Evolutionary conservation across 2,329 filamentous ascomycete species (phyloP), one percentile per base, ranked within the genome.

Genomic region (Basipetospora chlamydospora): DNA sequence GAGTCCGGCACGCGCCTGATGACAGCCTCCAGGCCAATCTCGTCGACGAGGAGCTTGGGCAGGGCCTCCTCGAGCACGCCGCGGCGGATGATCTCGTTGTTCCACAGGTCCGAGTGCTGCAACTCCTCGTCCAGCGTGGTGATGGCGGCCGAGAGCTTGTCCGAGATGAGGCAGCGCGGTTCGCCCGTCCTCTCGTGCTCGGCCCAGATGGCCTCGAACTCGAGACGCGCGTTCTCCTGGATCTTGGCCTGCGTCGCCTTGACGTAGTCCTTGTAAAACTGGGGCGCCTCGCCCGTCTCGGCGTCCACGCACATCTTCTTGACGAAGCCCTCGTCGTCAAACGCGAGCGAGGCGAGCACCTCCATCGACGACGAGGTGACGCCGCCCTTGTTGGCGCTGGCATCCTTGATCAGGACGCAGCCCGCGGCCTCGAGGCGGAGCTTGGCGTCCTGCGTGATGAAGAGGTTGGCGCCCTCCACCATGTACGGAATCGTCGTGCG

Each of bases 361-460:
- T 98, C 90, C 22, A 96, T 77, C 1, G 90, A 96, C 0, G 90
- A 96, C 1, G 86, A 95, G 1, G 90, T 98, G 31, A 98, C 90
- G 56, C 90, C 90, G 45, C 90, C 90, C 69, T 98, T 98, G 73
- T 98, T 98, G 39, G 88, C 87, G 26, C 85, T 94, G 5, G 90
- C 90, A 57, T 98, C 90, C 65, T 98, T 98, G 77, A 86, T 95
- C 28, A 98, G 61, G 49, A 96, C 76, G 53, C 85, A 92, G 41
- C 90, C 90, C n/a, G 88, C 87, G 48, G 85, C 80, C 63, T 98
- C 90, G 11, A 98, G 75, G 17, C 86, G 82, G 38, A 96, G 71
- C 66, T 96, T 96, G 49, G 88, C 88, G 50, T 98, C 90, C 59
- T 98, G 90, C 1, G 90, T 95, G 61, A 98, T 92, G 72, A 98